Evolutionary conservation across 2,329 filamentous ascomycete species (phyloP), one percentile per base, ranked within the genome.

Genomic region (Penicillium sp.): DNA sequence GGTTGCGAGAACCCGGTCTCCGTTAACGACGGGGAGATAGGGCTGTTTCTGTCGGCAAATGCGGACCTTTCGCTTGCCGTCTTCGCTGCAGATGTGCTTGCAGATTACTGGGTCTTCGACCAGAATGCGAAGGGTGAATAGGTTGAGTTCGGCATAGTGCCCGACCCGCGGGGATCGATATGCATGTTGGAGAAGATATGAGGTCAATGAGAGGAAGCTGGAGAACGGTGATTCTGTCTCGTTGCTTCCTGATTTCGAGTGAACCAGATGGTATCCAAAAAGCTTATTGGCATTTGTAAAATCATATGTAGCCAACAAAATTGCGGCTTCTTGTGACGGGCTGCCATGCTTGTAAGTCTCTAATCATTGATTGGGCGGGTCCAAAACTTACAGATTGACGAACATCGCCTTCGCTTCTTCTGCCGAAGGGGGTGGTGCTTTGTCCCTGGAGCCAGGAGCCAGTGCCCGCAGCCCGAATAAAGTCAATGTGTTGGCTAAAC

Each of bases 261-360:
- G 84, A 43, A 95, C 82, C 36, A 99, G 73, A 60, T 87, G 91
- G 67, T 88, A 87, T 68, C 89, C 92, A 70, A 99, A 97, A 8
- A 96, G 78, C 71, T 96, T 97, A 75, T 97, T 99, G 29, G 91
- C 87, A 64, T 95, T 87, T 3, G 85, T 84, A 66, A 97, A 97
- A 67, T 97, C 93, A 67, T 97, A 99, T 0, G 89, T 86, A 0
- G 89, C 85, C 29, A 99, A 78, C 3, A 97, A 73, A 2, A 95
- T 78, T 4, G 91, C 84, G 13, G 89, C 87, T 67, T 91, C 84
- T 50, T 84, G 80, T 2, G 84, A 83, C 1, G 93, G 93, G 57
- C 89, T 95, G 57, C 40, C 43, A 47, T 56, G 35, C 12, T 42
- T 11, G 50, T 69, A 56, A 70, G 62, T 49, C 39, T 44, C 22